Percentiles rank a stretch among this genome's conserved stretches.
Conservation (phyloP, 2,329 filamentous ascomycete species). For the Pseudogymnoascus sp. region DNA sequence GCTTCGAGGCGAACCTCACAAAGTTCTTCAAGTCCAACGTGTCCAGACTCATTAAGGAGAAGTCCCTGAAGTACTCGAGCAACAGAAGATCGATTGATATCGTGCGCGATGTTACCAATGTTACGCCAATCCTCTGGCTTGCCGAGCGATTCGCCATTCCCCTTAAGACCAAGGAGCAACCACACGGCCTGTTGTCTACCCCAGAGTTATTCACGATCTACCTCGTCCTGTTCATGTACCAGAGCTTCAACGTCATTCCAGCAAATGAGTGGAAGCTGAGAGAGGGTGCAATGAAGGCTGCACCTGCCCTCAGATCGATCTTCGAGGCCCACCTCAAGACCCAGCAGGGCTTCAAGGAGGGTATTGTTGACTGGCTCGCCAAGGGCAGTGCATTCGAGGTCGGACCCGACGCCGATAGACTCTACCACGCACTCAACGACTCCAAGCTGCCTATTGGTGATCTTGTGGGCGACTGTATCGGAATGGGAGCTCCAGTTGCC, state of each 20-base stretch:
- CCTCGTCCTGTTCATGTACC: constrained; percentile 40
- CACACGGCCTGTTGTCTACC: constrained; percentile 44
- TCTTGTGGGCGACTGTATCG: constrained; percentile 42
- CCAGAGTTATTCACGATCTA: constrained; percentile 39
- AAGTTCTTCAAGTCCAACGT: constrained; percentile 38
- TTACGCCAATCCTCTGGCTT: constrained; percentile 49
- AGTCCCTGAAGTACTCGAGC: constrained; percentile 37
- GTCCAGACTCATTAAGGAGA: constrained; percentile 36
- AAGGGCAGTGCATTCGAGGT: constrained; percentile 43
- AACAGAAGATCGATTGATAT: constrained; percentile 38
- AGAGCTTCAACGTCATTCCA: constrained; percentile 45
- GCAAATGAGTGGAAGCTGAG: constrained; percentile 40
- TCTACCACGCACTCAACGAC: constrained; percentile 41
- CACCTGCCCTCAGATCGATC: constrained; percentile 32
- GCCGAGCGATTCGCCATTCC: constrained; percentile 51
- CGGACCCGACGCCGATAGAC: constrained; percentile 40
- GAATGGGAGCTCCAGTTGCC: constrained; percentile 42
- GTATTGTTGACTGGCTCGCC: constrained; percentile 38
- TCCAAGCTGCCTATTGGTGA: constrained; percentile 37
- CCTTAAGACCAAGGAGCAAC: constrained; percentile 49
- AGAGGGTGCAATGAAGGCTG: constrained; percentile 35
- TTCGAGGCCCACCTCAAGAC: constrained; percentile 39
- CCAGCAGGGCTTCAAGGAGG: constrained; percentile 35
- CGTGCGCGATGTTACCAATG: constrained; percentile 60
- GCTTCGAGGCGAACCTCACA: constrained; percentile 35